These are phyloP conservation scores for Typha latifolia DNA, from an alignment of 176 grass and related monocot genomes.

Conservation along the genomic window DNA sequence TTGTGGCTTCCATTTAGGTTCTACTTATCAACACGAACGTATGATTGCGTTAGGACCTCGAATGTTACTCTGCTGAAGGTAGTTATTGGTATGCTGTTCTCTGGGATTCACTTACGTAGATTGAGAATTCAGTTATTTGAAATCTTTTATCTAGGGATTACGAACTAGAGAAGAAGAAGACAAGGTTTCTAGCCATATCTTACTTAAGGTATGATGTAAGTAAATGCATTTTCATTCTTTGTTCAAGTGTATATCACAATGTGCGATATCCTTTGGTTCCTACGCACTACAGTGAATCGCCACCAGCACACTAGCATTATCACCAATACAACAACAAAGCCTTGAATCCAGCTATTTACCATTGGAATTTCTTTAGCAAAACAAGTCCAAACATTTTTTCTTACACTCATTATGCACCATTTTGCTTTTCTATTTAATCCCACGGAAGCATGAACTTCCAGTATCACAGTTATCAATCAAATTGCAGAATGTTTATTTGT, in stretches of 20 bases:
- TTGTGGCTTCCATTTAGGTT: slow-evolving; percentile 53
- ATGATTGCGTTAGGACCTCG: slow-evolving; percentile 64
- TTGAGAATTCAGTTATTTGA: neutral
- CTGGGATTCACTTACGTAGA: neutral
- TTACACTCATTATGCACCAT: too few species aligned
- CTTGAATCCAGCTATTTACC: too few species aligned
- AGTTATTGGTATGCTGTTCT: slow-evolving; percentile 8
- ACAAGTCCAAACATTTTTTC: too few species aligned
- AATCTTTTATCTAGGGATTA: slow-evolving; percentile 37
- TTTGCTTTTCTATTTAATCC: too few species aligned
- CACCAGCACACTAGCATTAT: too few species aligned
- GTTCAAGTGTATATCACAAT: neutral
- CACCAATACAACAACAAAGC: too few species aligned
- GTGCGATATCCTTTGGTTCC: neutral
- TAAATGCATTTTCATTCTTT: slow-evolving; percentile 16
- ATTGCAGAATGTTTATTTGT: neutral
- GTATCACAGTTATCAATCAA: too few species aligned
- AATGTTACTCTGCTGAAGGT: slow-evolving; percentile 79
- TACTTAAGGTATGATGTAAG: slow-evolving; percentile 63
- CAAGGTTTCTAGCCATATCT: slow-evolving; percentile 72
- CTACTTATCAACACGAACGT: slow-evolving; percentile 64
- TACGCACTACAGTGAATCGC: too few species aligned
- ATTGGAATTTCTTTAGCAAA: too few species aligned
- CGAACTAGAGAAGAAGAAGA: slow-evolving; percentile 89
- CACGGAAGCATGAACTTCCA: too few species aligned